Evolutionary conservation across 257 asterid species (phyloP).

Genomic region (Striga asiatica): DNA sequence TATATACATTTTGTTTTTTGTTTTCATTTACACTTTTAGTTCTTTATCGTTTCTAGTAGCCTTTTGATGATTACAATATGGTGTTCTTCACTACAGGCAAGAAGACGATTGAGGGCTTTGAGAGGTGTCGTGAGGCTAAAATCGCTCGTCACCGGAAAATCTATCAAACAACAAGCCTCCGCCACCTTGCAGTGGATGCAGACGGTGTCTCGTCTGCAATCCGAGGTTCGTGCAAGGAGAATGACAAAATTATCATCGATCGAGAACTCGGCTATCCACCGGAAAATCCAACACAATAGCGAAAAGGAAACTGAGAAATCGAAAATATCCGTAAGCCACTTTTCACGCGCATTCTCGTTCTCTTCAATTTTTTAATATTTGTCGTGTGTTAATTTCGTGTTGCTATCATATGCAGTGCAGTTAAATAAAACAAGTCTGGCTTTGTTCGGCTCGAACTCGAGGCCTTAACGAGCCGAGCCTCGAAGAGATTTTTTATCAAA

Average conservation of each 20-base stretch:
- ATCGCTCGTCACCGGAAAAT: conserved; percentile 46
- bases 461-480: too few species aligned
- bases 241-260: conserved; percentile 37
- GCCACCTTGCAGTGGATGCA: conserved; percentile 62
- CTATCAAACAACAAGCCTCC: conserved; percentile 55
- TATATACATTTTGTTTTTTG: too few species aligned
- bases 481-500: too few species aligned
- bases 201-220: conserved; percentile 57
- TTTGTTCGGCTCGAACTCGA: too few species aligned
- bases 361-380: too few species aligned
- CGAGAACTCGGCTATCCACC: conserved; percentile 38
- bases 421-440: too few species aligned
- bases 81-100: too few species aligned
- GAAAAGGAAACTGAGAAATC: conserved; percentile 47
- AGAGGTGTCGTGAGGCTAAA: conserved; percentile 64
- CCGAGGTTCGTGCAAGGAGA: conserved; percentile 58
- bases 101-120: conserved; percentile 57
- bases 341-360: background rate
- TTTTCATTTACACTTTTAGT: too few species aligned
- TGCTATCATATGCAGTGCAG: too few species aligned
- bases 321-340: conserved; percentile 34
- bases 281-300: conserved; percentile 42
- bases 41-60: too few species aligned
- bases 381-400: too few species aligned
- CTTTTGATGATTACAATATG: too few species aligned